Conservation (phyloP, 2,329 filamentous ascomycete genomes). For the Arthrocladium fulminans region DNA sequence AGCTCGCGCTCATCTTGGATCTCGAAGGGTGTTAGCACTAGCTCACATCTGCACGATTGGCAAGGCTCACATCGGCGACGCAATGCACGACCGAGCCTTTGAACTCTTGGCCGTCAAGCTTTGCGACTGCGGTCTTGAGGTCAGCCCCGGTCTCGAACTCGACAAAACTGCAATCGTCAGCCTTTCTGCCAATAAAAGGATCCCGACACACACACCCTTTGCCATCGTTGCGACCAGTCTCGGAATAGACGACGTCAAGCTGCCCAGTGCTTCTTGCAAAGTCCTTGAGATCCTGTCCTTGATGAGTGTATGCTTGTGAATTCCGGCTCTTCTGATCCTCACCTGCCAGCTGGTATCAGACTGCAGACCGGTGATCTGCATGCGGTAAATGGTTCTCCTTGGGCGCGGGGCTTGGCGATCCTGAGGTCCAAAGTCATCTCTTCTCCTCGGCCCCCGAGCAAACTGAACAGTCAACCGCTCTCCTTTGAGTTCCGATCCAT, state of each 20-base stretch:
- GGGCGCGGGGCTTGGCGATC: slow-evolving; percentile 65
- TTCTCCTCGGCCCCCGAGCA: slow-evolving; percentile 72
- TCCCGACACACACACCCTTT: slow-evolving; percentile 59
- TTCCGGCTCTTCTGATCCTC: slow-evolving; percentile 47
- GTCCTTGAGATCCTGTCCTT: slow-evolving; percentile 84
- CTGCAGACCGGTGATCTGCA: slow-evolving; percentile 95
- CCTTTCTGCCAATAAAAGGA: not conserved
- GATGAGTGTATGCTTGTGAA: not conserved
- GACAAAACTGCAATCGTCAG: slow-evolving; percentile 61
- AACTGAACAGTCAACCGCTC: slow-evolving; percentile 97
- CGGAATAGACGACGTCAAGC: slow-evolving; percentile 94
- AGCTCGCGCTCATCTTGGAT: slow-evolving; percentile 64
- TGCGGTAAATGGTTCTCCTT: slow-evolving; percentile 87
- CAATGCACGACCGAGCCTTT: slow-evolving; percentile 83
- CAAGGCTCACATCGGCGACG: slow-evolving; percentile 65
- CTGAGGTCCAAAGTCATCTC: slow-evolving; percentile 54
- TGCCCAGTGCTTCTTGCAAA: slow-evolving; percentile 87
- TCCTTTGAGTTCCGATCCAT: slow-evolving; percentile 97
- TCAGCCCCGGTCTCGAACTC: slow-evolving; percentile 93
- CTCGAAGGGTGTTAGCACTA: slow-evolving; percentile 36
- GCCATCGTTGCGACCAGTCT: slow-evolving; percentile 86
- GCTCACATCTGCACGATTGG: slow-evolving; percentile 4
- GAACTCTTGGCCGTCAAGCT: slow-evolving; percentile 86
- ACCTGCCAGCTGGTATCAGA: slow-evolving; percentile 99
- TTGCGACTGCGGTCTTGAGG: slow-evolving; percentile 83